phyloP scores from a whole-genome alignment of 371 early-diverging fungal species.

The Mucor irregularis region DNA sequence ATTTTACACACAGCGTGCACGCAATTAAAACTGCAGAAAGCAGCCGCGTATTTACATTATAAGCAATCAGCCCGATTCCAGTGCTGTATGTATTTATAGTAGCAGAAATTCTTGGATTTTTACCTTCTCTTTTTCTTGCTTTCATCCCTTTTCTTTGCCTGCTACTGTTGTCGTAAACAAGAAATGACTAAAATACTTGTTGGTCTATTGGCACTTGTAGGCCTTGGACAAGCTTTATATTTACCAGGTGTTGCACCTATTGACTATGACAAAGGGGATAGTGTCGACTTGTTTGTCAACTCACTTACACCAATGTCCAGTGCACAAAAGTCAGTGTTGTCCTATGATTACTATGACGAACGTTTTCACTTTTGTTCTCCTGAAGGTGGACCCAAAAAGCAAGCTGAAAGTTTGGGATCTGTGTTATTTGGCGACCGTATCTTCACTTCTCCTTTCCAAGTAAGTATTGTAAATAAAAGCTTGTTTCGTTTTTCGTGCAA shows the following conservation, averaged over 20 bases:
- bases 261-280: conserved; percentile 73
- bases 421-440: conserved; percentile 97
- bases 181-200: conserved; percentile 6
- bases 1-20: no score
- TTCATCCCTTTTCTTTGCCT: background rate
- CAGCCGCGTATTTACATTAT: no score
- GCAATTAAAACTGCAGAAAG: no score
- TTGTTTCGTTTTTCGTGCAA: background rate
- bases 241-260: conserved; percentile 93
- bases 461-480: conserved; percentile 22
- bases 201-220: conserved; percentile 15
- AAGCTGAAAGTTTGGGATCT: conserved; percentile 86
- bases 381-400: conserved; percentile 61
- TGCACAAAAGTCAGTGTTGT: conserved; percentile 73
- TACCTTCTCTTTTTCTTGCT: background rate
- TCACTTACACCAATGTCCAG: conserved; percentile 79
- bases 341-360: conserved; percentile 85
- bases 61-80: background rate
- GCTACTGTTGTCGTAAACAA: no score
- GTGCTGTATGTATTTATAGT: no score
- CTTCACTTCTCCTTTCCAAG: conserved; percentile 81
- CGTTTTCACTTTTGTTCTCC: conserved; percentile 89
- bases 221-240: conserved; percentile 66
- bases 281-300: conserved; percentile 84
- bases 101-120: background rate